A percentile compares a stretch with the other conserved stretches of the same genome.
phyloP scores from a whole-genome alignment of 106 monocot species.

The Platanthera guangdongensis region DNA sequence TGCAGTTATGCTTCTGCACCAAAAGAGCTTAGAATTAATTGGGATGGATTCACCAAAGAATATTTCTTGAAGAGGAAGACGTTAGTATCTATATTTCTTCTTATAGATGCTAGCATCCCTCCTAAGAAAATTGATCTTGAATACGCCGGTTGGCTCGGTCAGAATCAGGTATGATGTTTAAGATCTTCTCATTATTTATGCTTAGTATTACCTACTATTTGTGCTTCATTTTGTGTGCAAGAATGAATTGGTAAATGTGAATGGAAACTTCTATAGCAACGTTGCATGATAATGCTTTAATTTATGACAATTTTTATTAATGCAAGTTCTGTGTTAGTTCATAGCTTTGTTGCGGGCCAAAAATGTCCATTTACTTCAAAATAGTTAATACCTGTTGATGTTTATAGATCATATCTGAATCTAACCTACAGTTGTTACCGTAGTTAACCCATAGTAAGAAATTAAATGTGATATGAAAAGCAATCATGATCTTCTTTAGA shows the following conservation, averaged over 20 bases:
- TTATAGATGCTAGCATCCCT: conserved; percentile 56
- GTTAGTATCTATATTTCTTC: conserved; percentile 80
- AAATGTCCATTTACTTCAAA: neutral
- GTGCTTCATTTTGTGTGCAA: neutral
- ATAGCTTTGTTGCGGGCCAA: neutral
- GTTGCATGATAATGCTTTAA: neutral
- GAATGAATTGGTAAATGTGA: neutral
- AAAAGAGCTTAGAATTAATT: conserved; percentile 53
- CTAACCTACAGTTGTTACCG: too few relatives aligned
- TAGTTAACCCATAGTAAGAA: too few relatives aligned
- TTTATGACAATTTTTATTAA: neutral
- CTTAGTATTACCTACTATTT: neutral
- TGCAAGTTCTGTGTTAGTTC: neutral
- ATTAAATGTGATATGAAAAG: too few relatives aligned
- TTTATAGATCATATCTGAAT: too few relatives aligned
- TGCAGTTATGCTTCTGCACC: conserved; percentile 93
- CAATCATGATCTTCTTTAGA: too few relatives aligned
- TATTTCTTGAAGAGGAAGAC: conserved; percentile 73
- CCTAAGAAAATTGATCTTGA: conserved; percentile 86
- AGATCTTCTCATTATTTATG: neutral
- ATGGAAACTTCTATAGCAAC: neutral
- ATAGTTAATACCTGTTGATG: neutral
- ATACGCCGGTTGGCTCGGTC: conserved; percentile 89
- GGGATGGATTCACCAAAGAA: conserved; percentile 82
- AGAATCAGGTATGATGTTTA: conserved; percentile 51